Evolutionary conservation across 106 monocot genomes (phyloP).

Genomic region (Allium sativum): DNA sequence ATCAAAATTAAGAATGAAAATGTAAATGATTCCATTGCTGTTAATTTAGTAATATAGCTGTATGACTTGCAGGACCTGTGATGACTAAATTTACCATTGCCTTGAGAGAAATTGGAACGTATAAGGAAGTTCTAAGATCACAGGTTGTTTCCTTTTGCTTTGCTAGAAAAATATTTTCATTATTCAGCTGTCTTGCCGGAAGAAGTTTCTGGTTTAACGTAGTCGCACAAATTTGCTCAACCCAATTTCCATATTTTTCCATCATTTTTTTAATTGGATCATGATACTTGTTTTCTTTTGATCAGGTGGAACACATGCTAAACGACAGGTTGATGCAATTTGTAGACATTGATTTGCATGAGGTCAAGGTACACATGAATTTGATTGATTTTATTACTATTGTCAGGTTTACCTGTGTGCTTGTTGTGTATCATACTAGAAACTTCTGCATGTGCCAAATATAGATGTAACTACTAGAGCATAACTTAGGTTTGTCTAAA

Average conservation of each 20-base stretch:
- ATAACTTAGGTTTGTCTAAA: too few species aligned
- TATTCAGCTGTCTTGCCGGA: too few species aligned
- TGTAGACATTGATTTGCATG: slow-evolving; percentile 95
- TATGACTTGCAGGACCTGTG: slow-evolving; percentile 59
- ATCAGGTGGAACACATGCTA: slow-evolving; percentile 89
- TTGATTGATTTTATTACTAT: not conserved
- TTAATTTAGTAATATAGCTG: not conserved
- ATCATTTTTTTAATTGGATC: too few species aligned
- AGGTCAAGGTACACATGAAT: slow-evolving; percentile 71
- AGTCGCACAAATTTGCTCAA: not conserved
- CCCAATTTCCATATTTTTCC: not conserved
- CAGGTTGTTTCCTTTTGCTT: slow-evolving; percentile 37
- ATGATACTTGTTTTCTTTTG: slow-evolving; percentile 1
- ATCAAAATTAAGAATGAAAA: not conserved
- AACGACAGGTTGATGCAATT: slow-evolving; percentile 97
- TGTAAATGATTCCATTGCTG: not conserved
- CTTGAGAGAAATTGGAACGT: slow-evolving; percentile 96
- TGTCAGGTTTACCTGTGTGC: too few species aligned
- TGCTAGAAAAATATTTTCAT: too few species aligned
- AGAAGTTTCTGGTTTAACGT: too few species aligned
- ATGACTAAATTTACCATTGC: slow-evolving; percentile 99
- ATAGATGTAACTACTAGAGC: too few species aligned
- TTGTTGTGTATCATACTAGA: too few species aligned
- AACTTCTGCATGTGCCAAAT: too few species aligned
- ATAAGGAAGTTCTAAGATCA: slow-evolving; percentile 96